A percentile compares a stretch with the other conserved stretches of the same genome.
Evolutionary conservation across 2,329 filamentous ascomycete species (phyloP).

Genomic region (Monilinia vaccinii-corymbosi): DNA sequence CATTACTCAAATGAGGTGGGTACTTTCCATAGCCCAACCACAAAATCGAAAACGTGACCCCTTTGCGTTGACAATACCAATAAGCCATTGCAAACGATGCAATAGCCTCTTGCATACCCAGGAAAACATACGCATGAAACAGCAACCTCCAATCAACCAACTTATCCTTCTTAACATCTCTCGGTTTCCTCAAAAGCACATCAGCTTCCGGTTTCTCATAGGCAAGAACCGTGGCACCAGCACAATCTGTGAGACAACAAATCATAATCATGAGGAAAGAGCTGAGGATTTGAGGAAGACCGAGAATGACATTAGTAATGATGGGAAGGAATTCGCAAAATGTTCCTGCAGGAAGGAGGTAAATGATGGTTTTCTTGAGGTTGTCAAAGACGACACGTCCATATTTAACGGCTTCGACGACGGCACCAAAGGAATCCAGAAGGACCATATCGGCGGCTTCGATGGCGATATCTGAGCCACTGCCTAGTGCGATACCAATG

Average conservation of each 20-base stretch:
- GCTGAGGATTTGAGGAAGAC: slow-evolving; percentile 48
- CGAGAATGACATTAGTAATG: slow-evolving; percentile 49
- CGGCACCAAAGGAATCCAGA: slow-evolving; percentile 59
- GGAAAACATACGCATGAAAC: slow-evolving; percentile 59
- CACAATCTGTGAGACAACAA: slow-evolving; percentile 63
- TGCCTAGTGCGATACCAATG: slow-evolving; percentile 53
- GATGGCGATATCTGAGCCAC: slow-evolving; percentile 51
- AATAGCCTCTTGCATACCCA: slow-evolving; percentile 53
- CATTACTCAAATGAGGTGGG: slow-evolving; percentile 36
- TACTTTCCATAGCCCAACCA: slow-evolving; percentile 59
- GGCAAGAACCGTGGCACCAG: slow-evolving; percentile 60
- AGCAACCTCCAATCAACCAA: slow-evolving; percentile 66
- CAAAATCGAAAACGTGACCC: slow-evolving; percentile 52
- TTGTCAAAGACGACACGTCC: slow-evolving; percentile 74
- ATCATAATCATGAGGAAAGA: slow-evolving; percentile 44
- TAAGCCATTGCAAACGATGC: slow-evolving; percentile 54
- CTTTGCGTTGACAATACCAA: slow-evolving; percentile 52
- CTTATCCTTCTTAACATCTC: slow-evolving; percentile 58
- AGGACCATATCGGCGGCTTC: slow-evolving; percentile 55
- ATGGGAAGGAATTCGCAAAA: slow-evolving; percentile 53
- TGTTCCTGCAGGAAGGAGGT: slow-evolving; percentile 48
- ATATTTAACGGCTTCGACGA: slow-evolving; percentile 64
- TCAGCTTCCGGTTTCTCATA: slow-evolving; percentile 71
- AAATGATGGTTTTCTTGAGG: slow-evolving; percentile 58
- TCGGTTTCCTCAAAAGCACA: slow-evolving; percentile 57